phyloP scores from a whole-genome alignment of 176 grass and related monocot genomes.

The Oryza rufipogon region DNA sequence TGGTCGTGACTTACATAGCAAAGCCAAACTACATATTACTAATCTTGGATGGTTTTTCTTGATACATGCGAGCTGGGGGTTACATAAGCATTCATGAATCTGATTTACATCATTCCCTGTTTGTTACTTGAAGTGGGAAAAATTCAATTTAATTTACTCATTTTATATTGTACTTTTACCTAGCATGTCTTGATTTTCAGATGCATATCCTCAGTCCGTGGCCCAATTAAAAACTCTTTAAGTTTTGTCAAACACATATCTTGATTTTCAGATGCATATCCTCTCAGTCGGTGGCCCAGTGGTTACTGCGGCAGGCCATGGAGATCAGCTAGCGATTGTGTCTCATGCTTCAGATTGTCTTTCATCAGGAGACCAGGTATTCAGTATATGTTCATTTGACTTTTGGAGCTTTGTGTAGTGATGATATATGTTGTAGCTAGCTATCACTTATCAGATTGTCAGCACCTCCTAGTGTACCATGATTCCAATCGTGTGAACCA shows the following conservation, averaged over 20 bases:
- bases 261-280: constrained; percentile 74
- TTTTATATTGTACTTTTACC: background rate
- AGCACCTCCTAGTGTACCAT: background rate
- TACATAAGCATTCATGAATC: background rate
- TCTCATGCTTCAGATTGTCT: constrained; percentile 93
- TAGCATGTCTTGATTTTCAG: constrained; percentile 44
- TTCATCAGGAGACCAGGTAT: constrained; percentile 91
- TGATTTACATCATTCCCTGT: background rate
- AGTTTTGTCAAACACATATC: background rate
- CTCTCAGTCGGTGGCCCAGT: constrained; percentile 83
- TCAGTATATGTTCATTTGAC: background rate
- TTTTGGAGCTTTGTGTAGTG: background rate
- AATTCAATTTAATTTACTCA: background rate
- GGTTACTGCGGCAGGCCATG: constrained; percentile 71
- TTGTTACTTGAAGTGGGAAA: background rate
- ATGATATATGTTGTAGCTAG: background rate
- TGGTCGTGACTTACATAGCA: background rate
- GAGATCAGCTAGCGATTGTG: constrained; percentile 78
- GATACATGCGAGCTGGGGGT: background rate
- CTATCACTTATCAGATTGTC: background rate
- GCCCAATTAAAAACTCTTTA: constrained; percentile 33
- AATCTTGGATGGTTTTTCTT: background rate
- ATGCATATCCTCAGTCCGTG: constrained; percentile 79
- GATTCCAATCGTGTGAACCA: background rate
- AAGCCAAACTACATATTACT: background rate